Evolutionary conservation across 2,329 filamentous ascomycete genomes (phyloP), one percentile per base, ranked within the genome.

Genomic region (Albophoma yamanashiensis): DNA sequence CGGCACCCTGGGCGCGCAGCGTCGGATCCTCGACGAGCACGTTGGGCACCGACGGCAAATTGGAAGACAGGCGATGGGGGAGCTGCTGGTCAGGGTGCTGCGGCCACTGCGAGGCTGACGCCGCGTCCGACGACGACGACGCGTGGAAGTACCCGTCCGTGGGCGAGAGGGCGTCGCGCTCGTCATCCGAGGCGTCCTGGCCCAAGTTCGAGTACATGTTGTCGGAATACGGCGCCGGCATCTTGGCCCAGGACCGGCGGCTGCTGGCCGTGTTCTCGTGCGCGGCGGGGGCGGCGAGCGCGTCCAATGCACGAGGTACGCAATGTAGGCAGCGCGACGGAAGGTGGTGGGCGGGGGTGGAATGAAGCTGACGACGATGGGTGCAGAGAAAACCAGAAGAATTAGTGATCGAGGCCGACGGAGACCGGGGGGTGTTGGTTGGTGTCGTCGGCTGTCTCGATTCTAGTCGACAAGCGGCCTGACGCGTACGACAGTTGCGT

Each of bases 71-170:
- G 61, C 64, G 66, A 57, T 64, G 67, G 59, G 61, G 63, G 60
- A 61, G 63, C 59, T 62, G 64, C 60, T 68, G 64, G 61, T 60
- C 64, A 62, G 61, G 62, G 55, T 60, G 53, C 25, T 62, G 63
- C 27, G 61, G 63, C 15, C 59, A 60, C 34, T 58, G 63, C 11
- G 62, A 66, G 56, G 62, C 62, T 60, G 71, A 73, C 38, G 75
- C 74, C 67, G 73, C 71, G 65, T 74, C 64, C 25, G 65, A 66
- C 57, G 62, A 62, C 60, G 71, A 73, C 36, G 75, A 75, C 67
- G 73, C 71, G 65, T 74, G 73, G 67, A 82, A 82, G 74, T 80
- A 81, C 42, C 79, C 79, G 62, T 82, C 78, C n/a, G 78, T 76
- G 45, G 79, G 79, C 38, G 79, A 82, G 60, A 80, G 70, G 47